Evolutionary conservation across 495 filamentous ascomycete genomes (phyloP).

Genomic region (Halenospora varia): DNA sequence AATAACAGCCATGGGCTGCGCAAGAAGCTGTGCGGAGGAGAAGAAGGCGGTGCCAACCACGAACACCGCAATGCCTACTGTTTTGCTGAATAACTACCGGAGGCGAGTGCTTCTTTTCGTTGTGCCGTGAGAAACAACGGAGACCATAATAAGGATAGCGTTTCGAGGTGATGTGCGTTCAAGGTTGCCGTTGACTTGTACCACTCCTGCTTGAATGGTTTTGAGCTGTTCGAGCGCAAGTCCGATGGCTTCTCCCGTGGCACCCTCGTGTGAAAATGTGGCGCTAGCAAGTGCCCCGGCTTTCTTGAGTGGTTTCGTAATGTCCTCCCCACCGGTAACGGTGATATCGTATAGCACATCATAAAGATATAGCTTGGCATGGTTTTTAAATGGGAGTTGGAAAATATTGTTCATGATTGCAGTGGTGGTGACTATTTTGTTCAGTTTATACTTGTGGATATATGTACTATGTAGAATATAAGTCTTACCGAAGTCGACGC

Average conservation of each 20-base stretch:
- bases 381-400: conserved; percentile 12
- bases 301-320: no score
- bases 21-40: conserved; percentile 5
- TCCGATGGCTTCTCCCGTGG: neutral
- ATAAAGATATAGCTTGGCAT: conserved; percentile 9
- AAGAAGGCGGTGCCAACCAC: conserved; percentile 14
- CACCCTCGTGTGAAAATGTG: no score
- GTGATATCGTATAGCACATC: conserved; percentile 7
- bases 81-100: conserved; percentile 5
- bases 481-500: no score
- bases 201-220: neutral
- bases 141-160: neutral
- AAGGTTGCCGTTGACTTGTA: neutral
- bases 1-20: conserved; percentile 8
- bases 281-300: no score
- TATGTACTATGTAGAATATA: no score
- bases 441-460: no score
- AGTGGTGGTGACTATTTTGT: neutral
- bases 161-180: neutral
- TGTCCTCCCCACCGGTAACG: neutral
- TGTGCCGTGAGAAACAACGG: neutral
- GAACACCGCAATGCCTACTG: conserved; percentile 8
- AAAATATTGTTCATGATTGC: conserved; percentile 7
- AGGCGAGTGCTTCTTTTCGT: neutral
- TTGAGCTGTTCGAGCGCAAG: neutral